Evolutionary conservation across 2,329 filamentous ascomycete genomes (phyloP).

Genomic region (Penicillium sp.): DNA sequence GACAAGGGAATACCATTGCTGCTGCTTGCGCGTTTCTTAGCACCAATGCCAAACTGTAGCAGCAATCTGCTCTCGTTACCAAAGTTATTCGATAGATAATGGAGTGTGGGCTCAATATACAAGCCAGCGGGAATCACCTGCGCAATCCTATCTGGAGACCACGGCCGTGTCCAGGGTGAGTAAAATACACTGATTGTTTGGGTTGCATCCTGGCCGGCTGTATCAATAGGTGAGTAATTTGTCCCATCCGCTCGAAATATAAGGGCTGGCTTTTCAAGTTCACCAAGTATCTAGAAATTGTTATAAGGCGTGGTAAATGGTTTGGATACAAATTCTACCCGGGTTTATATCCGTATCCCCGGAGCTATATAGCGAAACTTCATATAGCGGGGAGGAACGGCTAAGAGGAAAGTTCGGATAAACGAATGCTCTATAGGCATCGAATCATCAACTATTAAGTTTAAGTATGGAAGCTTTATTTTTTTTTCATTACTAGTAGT

Average conservation of each 20-base stretch:
- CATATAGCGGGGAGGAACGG: conserved; percentile 1
- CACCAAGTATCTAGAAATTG: background rate
- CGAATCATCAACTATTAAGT: background rate
- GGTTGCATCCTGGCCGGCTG: no score
- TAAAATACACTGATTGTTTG: no score
- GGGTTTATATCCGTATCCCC: conserved; percentile 13
- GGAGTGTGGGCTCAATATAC: conserved; percentile 11
- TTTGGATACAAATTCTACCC: conserved; percentile 10
- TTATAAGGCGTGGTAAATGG: conserved; percentile 6
- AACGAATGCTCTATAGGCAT: conserved; percentile 5
- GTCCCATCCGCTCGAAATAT: conserved; percentile 6
- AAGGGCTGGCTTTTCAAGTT: background rate
- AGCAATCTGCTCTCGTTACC: conserved; percentile 17
- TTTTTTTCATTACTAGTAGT: background rate
- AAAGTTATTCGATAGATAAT: conserved; percentile 2
- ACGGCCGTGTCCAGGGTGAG: conserved; percentile 9
- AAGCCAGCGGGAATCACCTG: conserved; percentile 13
- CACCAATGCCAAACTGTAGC: conserved; percentile 17
- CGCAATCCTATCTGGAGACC: conserved; percentile 4
- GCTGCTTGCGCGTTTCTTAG: conserved; percentile 12
- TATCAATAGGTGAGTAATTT: conserved; percentile 8
- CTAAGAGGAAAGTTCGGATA: background rate
- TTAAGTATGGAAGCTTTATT: conserved; percentile 6
- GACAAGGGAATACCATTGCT: conserved; percentile 15
- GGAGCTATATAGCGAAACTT: conserved; percentile 21